Percentiles rank a stretch among this genome's conserved stretches.
phyloP scores from a whole-genome alignment of 2,329 filamentous ascomycete species.

The Penicillium sp. region DNA sequence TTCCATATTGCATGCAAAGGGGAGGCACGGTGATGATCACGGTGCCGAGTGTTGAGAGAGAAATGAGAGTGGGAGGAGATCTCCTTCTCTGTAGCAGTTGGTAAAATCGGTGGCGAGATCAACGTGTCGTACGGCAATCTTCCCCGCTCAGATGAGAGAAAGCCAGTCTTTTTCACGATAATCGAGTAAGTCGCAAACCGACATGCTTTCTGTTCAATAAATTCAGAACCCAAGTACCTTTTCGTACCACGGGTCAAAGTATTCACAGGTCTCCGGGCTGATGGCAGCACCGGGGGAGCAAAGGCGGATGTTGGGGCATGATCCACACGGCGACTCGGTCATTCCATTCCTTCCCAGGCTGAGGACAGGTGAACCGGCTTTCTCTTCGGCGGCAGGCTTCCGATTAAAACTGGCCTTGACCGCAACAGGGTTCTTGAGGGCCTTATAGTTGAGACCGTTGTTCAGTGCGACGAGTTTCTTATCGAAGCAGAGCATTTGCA shows the following conservation, averaged over 20 bases:
- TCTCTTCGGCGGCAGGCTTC: conserved; percentile 35
- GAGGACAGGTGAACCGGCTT: conserved; percentile 43
- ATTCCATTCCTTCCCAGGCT: conserved; percentile 68
- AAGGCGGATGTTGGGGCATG: conserved; percentile 89
- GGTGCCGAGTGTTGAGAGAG: conserved; percentile 10
- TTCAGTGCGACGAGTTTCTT: conserved; percentile 71
- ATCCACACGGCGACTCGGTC: conserved; percentile 86
- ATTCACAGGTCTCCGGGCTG: conserved; percentile 85
- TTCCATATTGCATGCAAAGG: conserved; percentile 28
- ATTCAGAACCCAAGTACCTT: conserved; percentile 42
- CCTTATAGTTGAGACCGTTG: conserved; percentile 55
- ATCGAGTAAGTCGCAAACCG: neutral
- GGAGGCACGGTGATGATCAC: conserved; percentile 18
- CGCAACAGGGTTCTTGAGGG: conserved; percentile 45
- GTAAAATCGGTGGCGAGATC: conserved; percentile 1
- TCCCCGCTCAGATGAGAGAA: conserved; percentile 4
- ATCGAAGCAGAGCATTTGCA: conserved; percentile 88
- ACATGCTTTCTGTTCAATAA: neutral
- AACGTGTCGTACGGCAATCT: neutral
- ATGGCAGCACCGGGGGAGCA: conserved; percentile 91
- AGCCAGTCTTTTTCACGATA: neutral
- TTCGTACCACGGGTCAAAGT: conserved; percentile 82
- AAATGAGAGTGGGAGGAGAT: conserved; percentile 7
- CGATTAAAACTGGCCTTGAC: conserved; percentile 40
- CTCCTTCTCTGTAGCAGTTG: neutral